These are phyloP conservation scores for Cryptococcus maquisensis DNA, from an alignment of 1,284 basidiomycete genomes.

Conservation along the genomic window DNA sequence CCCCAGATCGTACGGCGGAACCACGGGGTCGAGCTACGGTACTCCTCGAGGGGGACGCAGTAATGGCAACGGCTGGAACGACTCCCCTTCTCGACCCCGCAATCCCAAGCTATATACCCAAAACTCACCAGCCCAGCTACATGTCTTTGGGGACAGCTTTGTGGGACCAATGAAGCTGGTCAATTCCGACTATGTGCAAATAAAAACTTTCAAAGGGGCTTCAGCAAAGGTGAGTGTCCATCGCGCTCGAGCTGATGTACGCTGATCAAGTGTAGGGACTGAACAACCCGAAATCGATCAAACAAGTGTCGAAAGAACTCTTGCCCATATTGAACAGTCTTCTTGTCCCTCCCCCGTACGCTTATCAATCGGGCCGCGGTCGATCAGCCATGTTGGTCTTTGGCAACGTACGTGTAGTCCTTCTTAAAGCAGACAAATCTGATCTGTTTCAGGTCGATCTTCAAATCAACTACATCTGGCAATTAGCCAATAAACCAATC, in stretches of 20 bases:
- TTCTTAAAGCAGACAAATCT: not conserved
- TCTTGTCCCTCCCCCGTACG: slow-evolving; percentile 37
- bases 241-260: not conserved
- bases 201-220: slow-evolving; percentile 41
- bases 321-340: slow-evolving; percentile 32
- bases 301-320: slow-evolving; percentile 38
- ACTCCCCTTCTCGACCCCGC: not conserved
- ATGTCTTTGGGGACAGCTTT: slow-evolving; percentile 43
- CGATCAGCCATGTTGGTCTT: slow-evolving; percentile 39
- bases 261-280: slow-evolving; percentile 27
- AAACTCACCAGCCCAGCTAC: slow-evolving; percentile 20
- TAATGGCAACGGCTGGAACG: not conserved
- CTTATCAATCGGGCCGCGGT: slow-evolving; percentile 21
- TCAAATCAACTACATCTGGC: slow-evolving; percentile 47
- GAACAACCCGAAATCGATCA: slow-evolving; percentile 45
- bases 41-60: not conserved
- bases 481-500: slow-evolving; percentile 39
- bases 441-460: slow-evolving; percentile 35
- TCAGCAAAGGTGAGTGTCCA: slow-evolving; percentile 37
- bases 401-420: slow-evolving; percentile 32
- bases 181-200: slow-evolving; percentile 22
- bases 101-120: not conserved
- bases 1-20: not conserved
- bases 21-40: not conserved
- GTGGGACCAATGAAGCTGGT: slow-evolving; percentile 43